These are phyloP conservation scores for Arachis monticola DNA, from an alignment of 331 rosid genomes.

Conservation along the genomic window DNA sequence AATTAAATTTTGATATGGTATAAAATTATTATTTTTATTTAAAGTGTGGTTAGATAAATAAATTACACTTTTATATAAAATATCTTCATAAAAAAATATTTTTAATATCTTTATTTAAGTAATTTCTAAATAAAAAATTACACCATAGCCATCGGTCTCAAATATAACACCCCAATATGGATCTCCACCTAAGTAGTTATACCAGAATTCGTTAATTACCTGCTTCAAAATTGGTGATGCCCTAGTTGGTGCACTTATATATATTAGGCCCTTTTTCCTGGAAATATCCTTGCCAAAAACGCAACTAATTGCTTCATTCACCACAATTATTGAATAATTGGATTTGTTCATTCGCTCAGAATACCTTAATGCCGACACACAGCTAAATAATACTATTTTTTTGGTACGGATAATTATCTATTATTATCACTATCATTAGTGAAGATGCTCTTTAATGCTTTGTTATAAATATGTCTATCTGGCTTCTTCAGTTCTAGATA, in stretches of 20 bases:
- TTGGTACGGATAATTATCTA: no score
- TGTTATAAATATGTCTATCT: slow-evolving; percentile 18
- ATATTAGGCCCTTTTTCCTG: background rate
- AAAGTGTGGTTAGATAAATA: no score
- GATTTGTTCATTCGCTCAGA: background rate
- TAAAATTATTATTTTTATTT: no score
- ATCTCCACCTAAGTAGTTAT: slow-evolving; percentile 33
- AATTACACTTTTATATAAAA: no score
- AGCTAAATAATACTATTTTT: background rate
- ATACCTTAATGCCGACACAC: slow-evolving; percentile 18
- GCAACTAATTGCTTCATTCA: slow-evolving; percentile 21
- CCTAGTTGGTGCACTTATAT: slow-evolving; percentile 41
- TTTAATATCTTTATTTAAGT: no score
- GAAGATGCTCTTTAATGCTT: slow-evolving; percentile 33
- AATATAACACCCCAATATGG: slow-evolving; percentile 26
- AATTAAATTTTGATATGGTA: no score
- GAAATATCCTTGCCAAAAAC: slow-evolving; percentile 16
- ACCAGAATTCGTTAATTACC: background rate
- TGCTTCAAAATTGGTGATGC: slow-evolving; percentile 50
- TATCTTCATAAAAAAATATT: no score
- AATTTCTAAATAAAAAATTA: no score
- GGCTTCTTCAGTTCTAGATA: slow-evolving; percentile 8
- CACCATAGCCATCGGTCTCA: slow-evolving; percentile 25
- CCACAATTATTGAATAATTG: background rate
- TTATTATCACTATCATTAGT: background rate